A percentile compares a stretch with the other conserved stretches of the same genome.
Conservation (phyloP, 192 early-diverging fungal species). For the Coemansia sp. region DNA sequence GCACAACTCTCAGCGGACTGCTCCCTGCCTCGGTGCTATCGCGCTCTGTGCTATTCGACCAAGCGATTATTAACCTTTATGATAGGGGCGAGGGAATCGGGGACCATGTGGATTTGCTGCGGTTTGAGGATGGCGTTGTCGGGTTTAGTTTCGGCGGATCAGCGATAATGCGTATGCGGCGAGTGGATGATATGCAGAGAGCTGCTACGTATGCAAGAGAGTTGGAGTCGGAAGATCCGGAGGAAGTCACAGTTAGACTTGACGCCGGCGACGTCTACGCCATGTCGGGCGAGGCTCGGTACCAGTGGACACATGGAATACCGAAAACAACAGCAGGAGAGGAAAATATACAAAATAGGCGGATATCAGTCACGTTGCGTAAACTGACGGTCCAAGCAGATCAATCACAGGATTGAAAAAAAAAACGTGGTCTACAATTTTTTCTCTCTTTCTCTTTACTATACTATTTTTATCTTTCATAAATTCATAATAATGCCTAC, state of each 20-base stretch:
- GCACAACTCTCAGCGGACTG: not conserved
- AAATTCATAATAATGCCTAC: conserved; percentile 31
- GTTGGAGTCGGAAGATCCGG: not conserved
- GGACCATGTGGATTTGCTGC: conserved; percentile 60
- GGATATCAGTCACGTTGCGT: conserved; percentile 49
- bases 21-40: conserved; percentile 3
- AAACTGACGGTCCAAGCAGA: conserved; percentile 16
- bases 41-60: conserved; percentile 40
- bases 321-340: conserved; percentile 23
- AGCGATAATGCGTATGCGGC: conserved; percentile 50
- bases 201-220: conserved; percentile 22
- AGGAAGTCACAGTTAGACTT: conserved; percentile 26
- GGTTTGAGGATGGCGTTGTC: conserved; percentile 61
- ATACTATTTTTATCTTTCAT: not conserved
- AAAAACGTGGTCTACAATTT: not conserved
- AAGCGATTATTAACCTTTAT: conserved; percentile 62
- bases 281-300: conserved; percentile 58
- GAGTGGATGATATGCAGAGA: conserved; percentile 2
- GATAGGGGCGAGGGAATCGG: conserved; percentile 57
- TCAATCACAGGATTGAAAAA: not conserved
- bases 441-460: conserved; percentile 5
- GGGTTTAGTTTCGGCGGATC: conserved; percentile 52
- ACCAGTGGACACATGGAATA: conserved; percentile 61
- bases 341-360: conserved; percentile 11
- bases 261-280: conserved; percentile 55